A percentile compares a stretch with the other conserved stretches of the same genome.
phyloP scores from a whole-genome alignment of 2,329 filamentous ascomycete species.

The Ophiostoma piceae region DNA sequence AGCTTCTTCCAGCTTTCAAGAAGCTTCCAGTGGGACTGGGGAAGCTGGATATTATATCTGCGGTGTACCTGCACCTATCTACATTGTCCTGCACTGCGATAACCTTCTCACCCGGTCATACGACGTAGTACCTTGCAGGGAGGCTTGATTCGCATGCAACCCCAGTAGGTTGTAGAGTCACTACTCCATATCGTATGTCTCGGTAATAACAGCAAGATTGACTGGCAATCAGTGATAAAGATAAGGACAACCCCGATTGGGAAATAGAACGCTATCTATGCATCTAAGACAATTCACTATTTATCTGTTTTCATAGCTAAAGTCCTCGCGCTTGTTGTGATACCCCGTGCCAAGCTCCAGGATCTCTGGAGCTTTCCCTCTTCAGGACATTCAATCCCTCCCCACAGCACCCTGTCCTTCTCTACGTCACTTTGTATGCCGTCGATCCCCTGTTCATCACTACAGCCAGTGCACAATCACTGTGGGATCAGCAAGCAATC shows the following conservation, averaged over 20 bases:
- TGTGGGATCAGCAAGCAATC: no score
- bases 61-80: not conserved
- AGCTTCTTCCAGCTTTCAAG: no score
- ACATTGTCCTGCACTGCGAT: not conserved
- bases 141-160: not conserved
- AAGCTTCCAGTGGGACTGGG: not conserved
- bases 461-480: no score
- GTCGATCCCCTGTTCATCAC: not conserved
- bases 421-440: not conserved
- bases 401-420: not conserved
- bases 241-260: not conserved
- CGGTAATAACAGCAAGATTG: not conserved
- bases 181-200: not conserved
- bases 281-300: not conserved
- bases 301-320: not conserved
- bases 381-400: not conserved
- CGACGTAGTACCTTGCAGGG: not conserved
- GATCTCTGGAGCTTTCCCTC: not conserved
- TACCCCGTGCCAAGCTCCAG: not conserved
- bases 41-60: not conserved
- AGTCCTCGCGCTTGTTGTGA: not conserved
- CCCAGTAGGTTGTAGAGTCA: not conserved
- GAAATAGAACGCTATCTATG: not conserved
- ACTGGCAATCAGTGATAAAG: not conserved
- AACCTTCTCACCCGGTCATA: not conserved